Evolutionary conservation across 192 early-diverging fungal genomes (phyloP), one percentile per base, ranked within the genome.

Genomic region (Kappamyces sp.): DNA sequence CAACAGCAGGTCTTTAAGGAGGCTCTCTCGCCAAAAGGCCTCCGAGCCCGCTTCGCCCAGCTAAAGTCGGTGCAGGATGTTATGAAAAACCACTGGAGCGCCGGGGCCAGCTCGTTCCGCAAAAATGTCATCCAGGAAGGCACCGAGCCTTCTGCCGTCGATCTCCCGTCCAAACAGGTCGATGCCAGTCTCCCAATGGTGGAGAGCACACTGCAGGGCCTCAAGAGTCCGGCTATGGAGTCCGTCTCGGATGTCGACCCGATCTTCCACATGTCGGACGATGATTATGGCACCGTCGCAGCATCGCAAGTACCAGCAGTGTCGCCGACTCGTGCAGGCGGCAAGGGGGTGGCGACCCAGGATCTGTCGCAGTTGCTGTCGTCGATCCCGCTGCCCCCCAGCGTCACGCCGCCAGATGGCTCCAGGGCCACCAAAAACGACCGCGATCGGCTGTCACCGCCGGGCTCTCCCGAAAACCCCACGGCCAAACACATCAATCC

Each of bases 1-100:
- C 91, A 91, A 66, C 88, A 92, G 69, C 84, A 94, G 62, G 89
- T 96, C 5, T 78, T 96, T 50, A 80, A 81, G 40, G 95, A 98
- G 42, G 93, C 92, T 0, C 78, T 98, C 55, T 90, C 90, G 15
- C 95, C 93, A 0, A 75, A 86, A 57, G 85, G 90, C 15, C 64
- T 98, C 13, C 78, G 83, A 44, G 81, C 87, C 37, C 76, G 91
- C 9, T 81, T 90, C 33, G 70, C 84, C 31, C 87, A 86, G 58
- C 55, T 82, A 51, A 65, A 68, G 49, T 58, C 62, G 5, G 55
- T 66, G 12, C 32, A 51, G 7, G 72, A 70, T 0, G 62, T 67
- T 2, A 66, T 78, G 49, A 47, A 57, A 6, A 36, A 66, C 2
- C 72, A 72, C 32, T 73, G 64, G 10, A 58, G 37, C 46, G 12